phyloP scores from a whole-genome alignment of 2,329 filamentous ascomycete species.

The Pestalotiopsis sp. region DNA sequence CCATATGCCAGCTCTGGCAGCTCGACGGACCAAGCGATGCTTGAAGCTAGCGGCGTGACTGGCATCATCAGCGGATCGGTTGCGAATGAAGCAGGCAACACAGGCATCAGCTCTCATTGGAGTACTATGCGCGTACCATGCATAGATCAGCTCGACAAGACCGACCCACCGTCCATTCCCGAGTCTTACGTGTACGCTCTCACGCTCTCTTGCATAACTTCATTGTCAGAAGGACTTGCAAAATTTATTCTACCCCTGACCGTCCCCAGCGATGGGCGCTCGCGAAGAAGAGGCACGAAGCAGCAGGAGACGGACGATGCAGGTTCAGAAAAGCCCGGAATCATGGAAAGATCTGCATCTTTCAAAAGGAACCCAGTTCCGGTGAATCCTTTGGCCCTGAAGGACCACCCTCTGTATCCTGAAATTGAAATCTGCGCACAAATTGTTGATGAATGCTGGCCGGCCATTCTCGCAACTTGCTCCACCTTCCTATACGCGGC shows the following conservation, averaged over 20 bases:
- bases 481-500: slow-evolving; percentile 94
- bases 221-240: slow-evolving; percentile 87
- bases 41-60: slow-evolving; percentile 85
- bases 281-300: slow-evolving; percentile 52
- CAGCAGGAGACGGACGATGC: slow-evolving; percentile 40
- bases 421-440: slow-evolving; percentile 78
- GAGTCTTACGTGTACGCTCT: slow-evolving; percentile 95
- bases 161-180: slow-evolving; percentile 78
- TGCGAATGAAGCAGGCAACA: slow-evolving; percentile 66
- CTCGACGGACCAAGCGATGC: slow-evolving; percentile 79
- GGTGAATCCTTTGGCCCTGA: slow-evolving; percentile 78
- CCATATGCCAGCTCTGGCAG: slow-evolving; percentile 58
- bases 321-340: slow-evolving; percentile 30
- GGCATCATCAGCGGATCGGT: slow-evolving; percentile 82
- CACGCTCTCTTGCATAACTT: slow-evolving; percentile 85
- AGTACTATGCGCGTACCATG: slow-evolving; percentile 85
- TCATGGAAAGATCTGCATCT: slow-evolving; percentile 63
- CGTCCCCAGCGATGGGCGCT: slow-evolving; percentile 70
- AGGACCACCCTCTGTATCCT: slow-evolving; percentile 70
- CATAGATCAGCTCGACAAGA: slow-evolving; percentile 93
- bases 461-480: slow-evolving; percentile 89
- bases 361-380: slow-evolving; percentile 78
- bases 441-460: slow-evolving; percentile 93
- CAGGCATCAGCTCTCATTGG: slow-evolving; percentile 89
- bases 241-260: slow-evolving; percentile 93